A percentile compares a stretch with the other conserved stretches of the same genome.
phyloP scores from a whole-genome alignment of 2,329 filamentous ascomycete genomes.

The Hansfordia pulvinata region DNA sequence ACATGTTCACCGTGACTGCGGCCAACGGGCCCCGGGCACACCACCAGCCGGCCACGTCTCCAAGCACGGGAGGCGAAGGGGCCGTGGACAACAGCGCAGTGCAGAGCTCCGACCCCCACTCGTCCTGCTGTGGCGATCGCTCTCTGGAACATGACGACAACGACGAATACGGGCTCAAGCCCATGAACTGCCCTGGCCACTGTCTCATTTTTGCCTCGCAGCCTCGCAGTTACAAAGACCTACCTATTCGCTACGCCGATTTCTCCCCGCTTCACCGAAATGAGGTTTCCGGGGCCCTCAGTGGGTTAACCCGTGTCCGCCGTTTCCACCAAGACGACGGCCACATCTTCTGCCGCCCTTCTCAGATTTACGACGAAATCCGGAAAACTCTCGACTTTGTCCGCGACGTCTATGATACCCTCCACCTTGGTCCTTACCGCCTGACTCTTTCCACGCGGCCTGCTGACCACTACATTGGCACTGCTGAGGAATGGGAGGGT shows the following conservation, averaged over 20 bases:
- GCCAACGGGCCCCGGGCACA: no score
- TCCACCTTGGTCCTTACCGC: constrained; percentile 61
- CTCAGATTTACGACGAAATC: constrained; percentile 49
- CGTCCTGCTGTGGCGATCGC: no score
- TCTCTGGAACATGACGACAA: no score
- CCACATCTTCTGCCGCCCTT: constrained; percentile 76
- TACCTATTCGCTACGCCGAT: constrained; percentile 87
- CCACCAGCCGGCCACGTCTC: constrained; percentile 38
- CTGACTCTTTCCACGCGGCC: constrained; percentile 70
- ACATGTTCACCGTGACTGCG: constrained; percentile 81
- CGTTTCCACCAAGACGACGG: constrained; percentile 94
- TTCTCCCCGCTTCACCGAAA: constrained; percentile 94
- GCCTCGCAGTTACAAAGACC: constrained; percentile 74
- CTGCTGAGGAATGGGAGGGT: constrained; percentile 48
- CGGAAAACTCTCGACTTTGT: constrained; percentile 28
- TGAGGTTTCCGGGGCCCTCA: constrained; percentile 83
- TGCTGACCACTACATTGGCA: constrained; percentile 64
- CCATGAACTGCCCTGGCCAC: constrained; percentile 97
- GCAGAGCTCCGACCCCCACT: constrained; percentile 9
- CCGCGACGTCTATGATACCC: constrained; percentile 31
- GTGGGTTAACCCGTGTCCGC: constrained; percentile 80
- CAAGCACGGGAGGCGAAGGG: no score
- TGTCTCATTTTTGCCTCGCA: constrained; percentile 77
- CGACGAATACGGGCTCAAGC: constrained; percentile 55
- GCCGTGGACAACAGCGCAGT: constrained; percentile 16